Evolutionary conservation across 2,329 filamentous ascomycete species (phyloP), one percentile per base, ranked within the genome.

Genomic region (Trichoderma sp.): DNA sequence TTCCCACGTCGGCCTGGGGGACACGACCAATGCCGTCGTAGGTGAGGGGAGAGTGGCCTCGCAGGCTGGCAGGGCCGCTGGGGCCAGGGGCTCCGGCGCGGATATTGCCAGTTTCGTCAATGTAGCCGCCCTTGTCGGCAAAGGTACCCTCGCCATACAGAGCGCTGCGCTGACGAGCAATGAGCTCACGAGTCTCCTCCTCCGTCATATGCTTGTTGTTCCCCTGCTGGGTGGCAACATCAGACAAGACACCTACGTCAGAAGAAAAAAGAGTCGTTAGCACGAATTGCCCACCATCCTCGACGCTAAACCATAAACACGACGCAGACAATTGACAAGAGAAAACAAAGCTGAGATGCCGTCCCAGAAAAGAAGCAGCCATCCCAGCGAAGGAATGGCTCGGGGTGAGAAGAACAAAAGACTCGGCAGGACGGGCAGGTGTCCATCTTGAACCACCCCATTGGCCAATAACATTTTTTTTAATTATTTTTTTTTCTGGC

Each of bases 151-250:
- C 92, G 77, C 93, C 93, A 80, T 98, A 99, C 72, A 99, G 83
- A 72, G 94, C 94, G 80, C 91, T 94, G 80, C 96, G 93, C 82
- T 98, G 95, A 77, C 94, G 94, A 74, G 94, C 92, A 80, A 98
- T 97, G 79, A 98, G 86, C 75, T 98, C 94, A 74, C 94, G 93
- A 75, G 94, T 94, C 76, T 97, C 94, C 75, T 97, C 94, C 83
- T 98, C 95, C 78, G 91, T 96, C 91, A 97, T 92, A 76, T 84
- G 90, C 84, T 97, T 97, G 84, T 84, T 86, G 84, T 84, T 86
- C 66, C 70, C 70, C 59, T 72, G 74, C 52, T 77, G 75, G 69
- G 75, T 67, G 70, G 76, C 68, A 64, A 83, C 73, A 64, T 87
- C 85, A 76, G 81, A 73, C 73, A 86, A 78, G 71, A 82, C 81